Conservation (phyloP, 441 rosid species). For the Erysimum cheiri region DNA sequence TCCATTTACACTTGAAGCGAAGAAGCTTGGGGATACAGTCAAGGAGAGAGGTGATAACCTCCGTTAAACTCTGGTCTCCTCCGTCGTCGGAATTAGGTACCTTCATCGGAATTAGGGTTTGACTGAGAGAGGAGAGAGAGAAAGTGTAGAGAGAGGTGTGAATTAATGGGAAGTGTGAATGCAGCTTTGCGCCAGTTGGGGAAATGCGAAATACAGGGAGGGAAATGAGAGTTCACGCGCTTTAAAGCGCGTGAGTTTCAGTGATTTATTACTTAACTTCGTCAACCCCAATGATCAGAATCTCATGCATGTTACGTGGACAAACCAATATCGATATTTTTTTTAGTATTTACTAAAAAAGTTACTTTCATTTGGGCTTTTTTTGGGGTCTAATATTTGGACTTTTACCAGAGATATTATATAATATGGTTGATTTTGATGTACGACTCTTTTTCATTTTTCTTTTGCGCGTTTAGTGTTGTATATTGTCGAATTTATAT, state of each 20-base stretch:
- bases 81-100: conserved; percentile 53
- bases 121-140: conserved; percentile 20
- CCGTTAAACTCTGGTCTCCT: conserved; percentile 44
- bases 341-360: background rate
- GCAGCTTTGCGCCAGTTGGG: conserved; percentile 39
- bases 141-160: conserved; percentile 20
- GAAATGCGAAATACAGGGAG: conserved; percentile 37
- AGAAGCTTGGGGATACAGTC: conserved; percentile 51
- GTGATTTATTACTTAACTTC: conserved; percentile 45
- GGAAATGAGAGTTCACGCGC: conserved; percentile 37
- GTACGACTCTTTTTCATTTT: background rate
- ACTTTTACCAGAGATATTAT: background rate
- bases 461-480: background rate
- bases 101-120: conserved; percentile 62
- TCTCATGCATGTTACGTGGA: conserved; percentile 48
- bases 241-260: conserved; percentile 60
- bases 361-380: background rate
- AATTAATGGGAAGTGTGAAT: conserved; percentile 29
- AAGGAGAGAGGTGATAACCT: conserved; percentile 48
- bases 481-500: background rate
- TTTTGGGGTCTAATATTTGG: conserved; percentile 25
- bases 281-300: conserved; percentile 40
- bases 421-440: background rate
- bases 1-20: conserved; percentile 82
- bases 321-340: conserved; percentile 16